Evolutionary conservation across 306 rosid species (phyloP).

Genomic region (Vigna nakashimae): DNA sequence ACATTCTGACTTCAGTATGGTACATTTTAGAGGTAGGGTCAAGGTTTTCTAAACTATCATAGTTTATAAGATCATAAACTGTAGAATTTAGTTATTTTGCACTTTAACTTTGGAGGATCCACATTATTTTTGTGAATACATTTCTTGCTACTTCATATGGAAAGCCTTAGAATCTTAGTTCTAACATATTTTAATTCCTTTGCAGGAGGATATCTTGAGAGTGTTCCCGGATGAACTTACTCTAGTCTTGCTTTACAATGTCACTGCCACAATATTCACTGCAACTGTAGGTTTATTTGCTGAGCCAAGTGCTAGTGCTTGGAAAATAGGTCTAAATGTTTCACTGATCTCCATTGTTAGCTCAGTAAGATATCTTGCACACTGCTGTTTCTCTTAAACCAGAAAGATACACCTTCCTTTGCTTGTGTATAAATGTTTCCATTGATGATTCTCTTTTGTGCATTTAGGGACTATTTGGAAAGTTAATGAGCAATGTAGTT

Average conservation of each 20-base stretch:
- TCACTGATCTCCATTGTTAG: slow-evolving; percentile 74
- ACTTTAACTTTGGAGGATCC: background rate
- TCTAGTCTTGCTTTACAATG: slow-evolving; percentile 68
- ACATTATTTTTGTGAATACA: slow-evolving; percentile 46
- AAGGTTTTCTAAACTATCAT: background rate
- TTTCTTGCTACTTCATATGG: background rate
- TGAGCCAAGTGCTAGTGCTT: slow-evolving; percentile 71
- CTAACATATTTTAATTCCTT: background rate
- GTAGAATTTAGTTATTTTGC: background rate
- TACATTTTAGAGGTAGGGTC: slow-evolving; percentile 79
- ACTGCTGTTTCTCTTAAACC: background rate
- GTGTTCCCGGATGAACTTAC: slow-evolving; percentile 81
- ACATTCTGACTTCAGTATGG: slow-evolving; percentile 75
- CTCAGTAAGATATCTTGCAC: slow-evolving; percentile 64
- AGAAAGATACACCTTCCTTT: background rate
- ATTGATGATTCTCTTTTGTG: slow-evolving; percentile 19
- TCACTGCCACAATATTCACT: slow-evolving; percentile 59
- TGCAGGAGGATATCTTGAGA: slow-evolving; percentile 80
- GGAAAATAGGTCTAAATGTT: slow-evolving; percentile 66
- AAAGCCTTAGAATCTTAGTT: background rate
- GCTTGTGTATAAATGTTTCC: background rate
- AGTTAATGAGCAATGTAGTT: slow-evolving; percentile 67
- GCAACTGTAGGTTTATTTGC: slow-evolving; percentile 55
- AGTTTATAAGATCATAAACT: background rate
- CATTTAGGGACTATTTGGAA: slow-evolving; percentile 75